These are phyloP conservation scores for Penicillium daleae DNA, from an alignment of 495 filamentous ascomycete species.

Conservation along the genomic window DNA sequence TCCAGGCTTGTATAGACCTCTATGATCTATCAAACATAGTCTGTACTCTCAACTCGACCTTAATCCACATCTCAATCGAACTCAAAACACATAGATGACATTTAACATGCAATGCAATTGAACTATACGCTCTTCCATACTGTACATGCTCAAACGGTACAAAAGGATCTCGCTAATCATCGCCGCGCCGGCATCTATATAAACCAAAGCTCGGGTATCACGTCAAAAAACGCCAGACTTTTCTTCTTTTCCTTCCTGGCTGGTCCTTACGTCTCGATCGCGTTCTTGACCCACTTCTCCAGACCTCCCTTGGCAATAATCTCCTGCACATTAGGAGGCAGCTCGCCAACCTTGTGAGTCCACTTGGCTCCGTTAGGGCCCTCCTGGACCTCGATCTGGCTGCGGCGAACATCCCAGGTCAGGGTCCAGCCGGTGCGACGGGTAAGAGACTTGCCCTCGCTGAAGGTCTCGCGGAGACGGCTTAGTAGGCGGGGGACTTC, in stretches of 20 bases:
- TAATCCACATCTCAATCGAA: neutral
- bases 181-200: constrained; percentile 15
- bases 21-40: too few relatives aligned
- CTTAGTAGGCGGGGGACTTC: constrained; percentile 76
- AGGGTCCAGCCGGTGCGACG: constrained; percentile 88
- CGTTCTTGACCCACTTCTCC: constrained; percentile 80
- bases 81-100: neutral
- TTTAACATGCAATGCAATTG: neutral
- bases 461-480: constrained; percentile 69
- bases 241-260: too few relatives aligned
- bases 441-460: constrained; percentile 60
- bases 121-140: neutral
- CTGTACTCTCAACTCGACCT: neutral
- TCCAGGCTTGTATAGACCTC: too few relatives aligned
- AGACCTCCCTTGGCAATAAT: constrained; percentile 78
- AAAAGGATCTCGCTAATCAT: neutral
- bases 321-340: constrained; percentile 88
- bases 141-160: neutral
- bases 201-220: constrained; percentile 27
- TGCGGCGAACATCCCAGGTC: constrained; percentile 79
- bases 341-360: constrained; percentile 80
- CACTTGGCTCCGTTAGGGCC: constrained; percentile 64
- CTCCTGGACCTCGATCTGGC: constrained; percentile 71
- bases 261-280: constrained; percentile 17
- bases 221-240: constrained; percentile 18